Percentiles rank a stretch among this genome's conserved stretches.
Conservation (phyloP, 2,329 filamentous ascomycete species). For the Fusarium anguioides region DNA sequence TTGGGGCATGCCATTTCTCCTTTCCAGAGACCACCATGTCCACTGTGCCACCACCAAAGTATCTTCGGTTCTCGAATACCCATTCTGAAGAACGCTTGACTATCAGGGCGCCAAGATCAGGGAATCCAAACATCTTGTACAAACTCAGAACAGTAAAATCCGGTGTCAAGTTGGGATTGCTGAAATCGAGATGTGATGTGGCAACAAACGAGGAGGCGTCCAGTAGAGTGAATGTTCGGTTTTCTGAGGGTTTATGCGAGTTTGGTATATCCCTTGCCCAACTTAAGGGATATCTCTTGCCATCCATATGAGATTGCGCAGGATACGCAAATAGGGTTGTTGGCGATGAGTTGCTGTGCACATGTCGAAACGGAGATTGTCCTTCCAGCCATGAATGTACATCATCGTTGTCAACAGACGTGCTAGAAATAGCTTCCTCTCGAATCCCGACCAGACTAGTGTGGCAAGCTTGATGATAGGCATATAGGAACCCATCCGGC, state of each 20-base stretch:
- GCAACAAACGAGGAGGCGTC: slow-evolving; percentile 87
- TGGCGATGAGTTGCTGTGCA: slow-evolving; percentile 34
- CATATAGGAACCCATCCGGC: slow-evolving; percentile 80
- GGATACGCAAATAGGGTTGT: slow-evolving; percentile 78
- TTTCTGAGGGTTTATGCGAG: slow-evolving; percentile 19
- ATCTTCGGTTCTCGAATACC: slow-evolving; percentile 74
- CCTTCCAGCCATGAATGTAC: slow-evolving; percentile 73
- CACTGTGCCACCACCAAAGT: slow-evolving; percentile 95
- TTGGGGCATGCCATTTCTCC: slow-evolving; percentile 85
- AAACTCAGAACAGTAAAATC: slow-evolving; percentile 91
- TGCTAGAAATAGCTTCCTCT: slow-evolving; percentile 72
- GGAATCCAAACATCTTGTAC: slow-evolving; percentile 98
- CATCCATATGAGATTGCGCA: slow-evolving; percentile 94
- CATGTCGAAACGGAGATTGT: slow-evolving; percentile 43
- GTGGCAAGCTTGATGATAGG: slow-evolving; percentile 85
- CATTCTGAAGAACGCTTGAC: slow-evolving; percentile 77
- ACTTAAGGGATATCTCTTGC: slow-evolving; percentile 75
- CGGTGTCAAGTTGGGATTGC: slow-evolving; percentile 69
- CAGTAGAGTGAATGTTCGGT: slow-evolving; percentile 73
- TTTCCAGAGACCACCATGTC: slow-evolving; percentile 85
- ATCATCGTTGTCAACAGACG: slow-evolving; percentile 73
- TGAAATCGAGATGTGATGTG: slow-evolving; percentile 80
- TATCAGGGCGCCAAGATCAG: slow-evolving; percentile 87
- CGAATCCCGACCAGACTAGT: slow-evolving; percentile 87
- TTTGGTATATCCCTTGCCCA: slow-evolving; percentile 69